These are phyloP conservation scores for Coemansia biformis DNA, from an alignment of 192 early-diverging fungal genomes.

Conservation along the genomic window DNA sequence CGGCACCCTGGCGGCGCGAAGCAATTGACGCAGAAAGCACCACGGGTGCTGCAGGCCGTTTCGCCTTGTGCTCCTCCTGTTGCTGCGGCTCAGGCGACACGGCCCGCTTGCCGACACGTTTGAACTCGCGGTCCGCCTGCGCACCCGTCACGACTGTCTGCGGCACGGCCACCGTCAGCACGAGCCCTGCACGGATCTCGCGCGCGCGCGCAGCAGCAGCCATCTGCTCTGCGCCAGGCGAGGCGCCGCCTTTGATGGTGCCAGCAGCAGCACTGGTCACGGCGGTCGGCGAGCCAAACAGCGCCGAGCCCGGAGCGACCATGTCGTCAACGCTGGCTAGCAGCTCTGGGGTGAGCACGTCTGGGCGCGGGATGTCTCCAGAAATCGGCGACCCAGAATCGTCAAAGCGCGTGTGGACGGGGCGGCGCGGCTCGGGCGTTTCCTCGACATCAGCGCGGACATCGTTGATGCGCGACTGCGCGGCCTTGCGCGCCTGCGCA, in stretches of 20 bases:
- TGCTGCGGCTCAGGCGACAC: no score
- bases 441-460: neutral
- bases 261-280: neutral
- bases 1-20: no score
- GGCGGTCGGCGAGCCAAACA: conserved; percentile 15
- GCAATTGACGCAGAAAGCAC: conserved; percentile 21
- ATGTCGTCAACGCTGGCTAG: conserved; percentile 5
- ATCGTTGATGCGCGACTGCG: conserved; percentile 11
- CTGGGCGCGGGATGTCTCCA: neutral
- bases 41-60: conserved; percentile 5
- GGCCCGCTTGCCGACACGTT: no score
- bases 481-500: neutral
- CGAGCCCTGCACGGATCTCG: conserved; percentile 28
- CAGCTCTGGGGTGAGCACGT: conserved; percentile 17
- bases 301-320: conserved; percentile 11
- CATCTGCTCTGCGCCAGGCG: no score
- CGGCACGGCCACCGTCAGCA: conserved; percentile 25
- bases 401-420: conserved; percentile 41
- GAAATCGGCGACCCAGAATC: neutral
- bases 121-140: no score
- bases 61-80: conserved; percentile 1
- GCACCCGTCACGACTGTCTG: neutral
- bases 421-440: neutral
- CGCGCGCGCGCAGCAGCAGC: conserved; percentile 10
- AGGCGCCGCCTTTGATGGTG: no score